phyloP scores from a whole-genome alignment of 129 eudicot genomes.

The Apium graveolens region DNA sequence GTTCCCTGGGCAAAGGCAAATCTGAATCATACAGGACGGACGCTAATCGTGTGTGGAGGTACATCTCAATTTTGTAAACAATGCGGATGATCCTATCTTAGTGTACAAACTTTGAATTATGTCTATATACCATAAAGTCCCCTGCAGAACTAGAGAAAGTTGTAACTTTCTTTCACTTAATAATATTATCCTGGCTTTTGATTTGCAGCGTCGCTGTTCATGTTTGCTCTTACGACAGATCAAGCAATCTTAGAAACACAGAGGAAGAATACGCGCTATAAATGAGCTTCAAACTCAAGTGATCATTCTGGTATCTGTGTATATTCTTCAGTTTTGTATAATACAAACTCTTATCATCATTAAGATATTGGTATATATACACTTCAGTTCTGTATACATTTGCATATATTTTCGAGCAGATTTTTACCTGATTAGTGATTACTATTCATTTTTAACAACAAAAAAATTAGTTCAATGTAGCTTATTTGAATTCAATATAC shows the following conservation, averaged over 20 bases:
- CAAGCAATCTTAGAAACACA: background rate
- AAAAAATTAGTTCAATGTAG: background rate
- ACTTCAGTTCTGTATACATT: background rate
- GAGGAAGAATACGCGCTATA: background rate
- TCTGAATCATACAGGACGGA: conserved; percentile 73
- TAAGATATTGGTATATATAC: background rate
- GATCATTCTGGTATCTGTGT: background rate
- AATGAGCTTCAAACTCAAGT: background rate
- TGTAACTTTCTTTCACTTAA: background rate
- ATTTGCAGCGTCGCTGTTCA: background rate
- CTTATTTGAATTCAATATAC: background rate
- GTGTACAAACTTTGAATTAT: background rate
- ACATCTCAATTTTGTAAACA: background rate
- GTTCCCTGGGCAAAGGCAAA: conserved; percentile 86
- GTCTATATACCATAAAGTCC: background rate
- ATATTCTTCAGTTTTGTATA: background rate
- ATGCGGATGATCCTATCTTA: background rate
- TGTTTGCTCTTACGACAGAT: background rate
- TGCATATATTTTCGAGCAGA: background rate
- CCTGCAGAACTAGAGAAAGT: background rate
- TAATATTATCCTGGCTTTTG: background rate
- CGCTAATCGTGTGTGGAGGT: conserved; percentile 82
- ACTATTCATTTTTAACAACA: background rate
- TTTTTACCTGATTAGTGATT: background rate
- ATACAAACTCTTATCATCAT: too few relatives aligned